These are phyloP conservation scores for Hortaea werneckii DNA, from an alignment of 2,329 filamentous ascomycete genomes.

Conservation along the genomic window DNA sequence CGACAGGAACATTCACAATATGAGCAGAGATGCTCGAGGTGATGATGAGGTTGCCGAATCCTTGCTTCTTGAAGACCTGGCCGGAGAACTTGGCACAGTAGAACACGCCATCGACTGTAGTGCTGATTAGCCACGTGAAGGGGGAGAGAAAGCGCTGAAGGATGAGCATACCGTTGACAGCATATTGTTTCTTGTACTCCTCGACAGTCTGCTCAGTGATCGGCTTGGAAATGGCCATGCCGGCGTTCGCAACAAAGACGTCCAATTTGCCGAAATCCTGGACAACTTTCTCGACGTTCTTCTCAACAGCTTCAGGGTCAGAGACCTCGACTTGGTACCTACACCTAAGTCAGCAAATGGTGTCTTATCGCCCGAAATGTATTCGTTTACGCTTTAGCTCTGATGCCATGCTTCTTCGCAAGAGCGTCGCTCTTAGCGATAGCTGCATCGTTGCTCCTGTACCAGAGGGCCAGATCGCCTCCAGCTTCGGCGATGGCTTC, in stretches of 20 bases:
- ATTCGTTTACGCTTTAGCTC: slow-evolving; percentile 14
- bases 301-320: slow-evolving; percentile 56
- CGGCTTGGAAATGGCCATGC: slow-evolving; percentile 67
- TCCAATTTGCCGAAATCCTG: slow-evolving; percentile 67
- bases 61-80: slow-evolving; percentile 32
- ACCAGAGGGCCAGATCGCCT: slow-evolving; percentile 76
- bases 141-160: not conserved
- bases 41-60: slow-evolving; percentile 43
- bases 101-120: slow-evolving; percentile 27
- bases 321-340: slow-evolving; percentile 63
- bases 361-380: not conserved
- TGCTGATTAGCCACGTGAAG: not conserved
- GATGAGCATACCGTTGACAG: slow-evolving; percentile 39
- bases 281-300: slow-evolving; percentile 61
- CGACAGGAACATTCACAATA: slow-evolving; percentile 36
- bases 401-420: slow-evolving; percentile 13
- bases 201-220: slow-evolving; percentile 45
- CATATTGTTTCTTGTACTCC: slow-evolving; percentile 43
- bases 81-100: slow-evolving; percentile 35
- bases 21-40: slow-evolving; percentile 25
- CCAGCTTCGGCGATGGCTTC: slow-evolving; percentile 83
- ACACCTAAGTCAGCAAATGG: too few relatives aligned
- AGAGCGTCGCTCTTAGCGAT: slow-evolving; percentile 10
- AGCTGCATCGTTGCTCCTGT: slow-evolving; percentile 64
- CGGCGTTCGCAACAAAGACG: slow-evolving; percentile 81